Conservation (phyloP, 352 stramenopile genomes). For the Aphanomyces euteiches region DNA sequence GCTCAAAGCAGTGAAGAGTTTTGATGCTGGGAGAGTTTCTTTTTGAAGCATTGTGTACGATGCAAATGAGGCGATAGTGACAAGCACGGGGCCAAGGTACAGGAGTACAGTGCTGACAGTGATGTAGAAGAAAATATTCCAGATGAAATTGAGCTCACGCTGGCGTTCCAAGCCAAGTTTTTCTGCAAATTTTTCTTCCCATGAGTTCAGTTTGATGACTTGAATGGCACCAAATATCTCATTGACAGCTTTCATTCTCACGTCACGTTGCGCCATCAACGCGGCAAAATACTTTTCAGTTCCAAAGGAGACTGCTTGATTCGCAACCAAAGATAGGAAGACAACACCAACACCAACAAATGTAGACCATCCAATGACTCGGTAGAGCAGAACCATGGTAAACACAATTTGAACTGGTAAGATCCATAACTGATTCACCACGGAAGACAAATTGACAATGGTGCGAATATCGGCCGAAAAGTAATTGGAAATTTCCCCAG, state of each 20-base stretch:
- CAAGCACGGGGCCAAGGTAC: conserved; percentile 20
- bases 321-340: conserved; percentile 45
- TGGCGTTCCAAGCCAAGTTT: conserved; percentile 45
- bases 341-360: conserved; percentile 41
- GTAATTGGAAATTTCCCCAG: conserved; percentile 55
- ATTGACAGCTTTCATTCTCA: conserved; percentile 44
- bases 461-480: conserved; percentile 59
- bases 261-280: conserved; percentile 40
- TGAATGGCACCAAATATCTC: conserved; percentile 63
- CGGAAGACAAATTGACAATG: conserved; percentile 43
- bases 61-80: conserved; percentile 28
- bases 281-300: conserved; percentile 24
- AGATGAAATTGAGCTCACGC: conserved; percentile 49
- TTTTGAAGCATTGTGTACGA: conserved; percentile 16
- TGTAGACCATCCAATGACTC: conserved; percentile 30
- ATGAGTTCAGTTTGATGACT: conserved; percentile 91
- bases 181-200: conserved; percentile 85
- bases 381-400: conserved; percentile 6
- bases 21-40: conserved; percentile 15
- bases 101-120: conserved; percentile 39
- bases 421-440: conserved; percentile 24
- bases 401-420: conserved; percentile 7
- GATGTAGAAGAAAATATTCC: conserved; percentile 47
- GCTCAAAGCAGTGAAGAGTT: conserved; percentile 33
- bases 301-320: conserved; percentile 32